Base-by-base conservation (phyloP, 2,329 filamentous ascomycete genomes). In the Blastomyces silverae region DNA sequence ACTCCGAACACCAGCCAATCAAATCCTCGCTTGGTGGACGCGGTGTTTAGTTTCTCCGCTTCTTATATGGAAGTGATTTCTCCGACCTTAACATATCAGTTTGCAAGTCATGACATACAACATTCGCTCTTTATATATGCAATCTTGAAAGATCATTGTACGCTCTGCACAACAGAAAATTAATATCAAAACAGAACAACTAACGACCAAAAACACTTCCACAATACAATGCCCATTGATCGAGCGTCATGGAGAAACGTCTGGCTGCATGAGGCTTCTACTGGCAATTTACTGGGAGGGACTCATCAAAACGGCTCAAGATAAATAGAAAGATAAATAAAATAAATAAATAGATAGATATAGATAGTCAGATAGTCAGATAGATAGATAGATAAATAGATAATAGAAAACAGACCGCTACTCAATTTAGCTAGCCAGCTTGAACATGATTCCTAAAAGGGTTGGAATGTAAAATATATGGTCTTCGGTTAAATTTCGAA, bases 341-440 rank as follows among this genome's bases (percentile, higher is more conserved):
- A 31, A 48, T 22, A n/a, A 31, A 61, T 8, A 60, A 44, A 28
- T 8, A 13, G 8, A 44, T 31, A 61, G 7, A 61, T n/a, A 46
- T 34, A 25, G 7, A 58, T 52, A 52, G n/a, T n/a, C n/a, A n/a
- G n/a, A n/a, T n/a, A n/a, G n/a, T n/a, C n/a, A 13, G 8, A 44
- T 31, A 61, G 7, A 61, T n/a, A 46, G 11, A 46, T 34, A 25
- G 7, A 58, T 52, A 52, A 22, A 25, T 52, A 28, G 48, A 52
- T 52, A 52, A 17, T 50, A 61, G 22, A 61, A 61, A 61, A 34
- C 28, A 61, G 42, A 61, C 58, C 22, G 37, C 56, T 42, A 34
- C 55, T 63, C 44, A 22, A 55, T 56, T 63, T 50, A 63, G 46
- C 13, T 11, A 63, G 52, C 28, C 11, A 46, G 50, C 25, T 56